phyloP scores from a whole-genome alignment of 2,329 filamentous ascomycete genomes.

The Magnaporthiopsis rhizophila region DNA sequence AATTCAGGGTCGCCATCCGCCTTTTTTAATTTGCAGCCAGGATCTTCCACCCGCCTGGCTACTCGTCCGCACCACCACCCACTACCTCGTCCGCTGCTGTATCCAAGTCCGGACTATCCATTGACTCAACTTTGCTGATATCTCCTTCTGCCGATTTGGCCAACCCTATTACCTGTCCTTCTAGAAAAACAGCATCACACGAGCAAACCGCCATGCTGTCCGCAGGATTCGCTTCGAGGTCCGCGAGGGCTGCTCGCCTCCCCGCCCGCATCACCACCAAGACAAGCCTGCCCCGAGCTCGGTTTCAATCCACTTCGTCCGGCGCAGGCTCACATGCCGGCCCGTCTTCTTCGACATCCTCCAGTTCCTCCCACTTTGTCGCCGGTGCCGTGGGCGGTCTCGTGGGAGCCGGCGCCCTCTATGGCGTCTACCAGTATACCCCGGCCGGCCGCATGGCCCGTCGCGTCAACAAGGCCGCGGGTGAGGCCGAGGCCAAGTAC shows the following conservation, averaged over 20 bases:
- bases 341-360: neutral
- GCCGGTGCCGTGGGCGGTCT: constrained; percentile 36
- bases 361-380: constrained; percentile 25
- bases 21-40: neutral
- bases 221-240: constrained; percentile 1
- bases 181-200: neutral
- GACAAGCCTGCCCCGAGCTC: neutral
- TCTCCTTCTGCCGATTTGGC: neutral
- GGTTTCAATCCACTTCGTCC: constrained; percentile 4
- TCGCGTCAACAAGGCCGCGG: constrained; percentile 37
- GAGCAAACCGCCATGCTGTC: neutral
- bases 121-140: neutral
- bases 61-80: neutral
- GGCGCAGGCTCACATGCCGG: too few species aligned
- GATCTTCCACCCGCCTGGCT: neutral
- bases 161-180: too few species aligned
- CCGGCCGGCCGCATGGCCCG: constrained; percentile 32
- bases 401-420: constrained; percentile 33
- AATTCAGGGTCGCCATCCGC: neutral
- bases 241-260: neutral
- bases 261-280: neutral
- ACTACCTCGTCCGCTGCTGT: neutral
- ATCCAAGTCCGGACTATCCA: too few species aligned
- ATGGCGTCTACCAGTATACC: constrained; percentile 34
- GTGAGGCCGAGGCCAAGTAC: constrained; percentile 47